Base-by-base conservation (phyloP, 2,329 filamentous ascomycete genomes). In the Monosporascus sp. region DNA sequence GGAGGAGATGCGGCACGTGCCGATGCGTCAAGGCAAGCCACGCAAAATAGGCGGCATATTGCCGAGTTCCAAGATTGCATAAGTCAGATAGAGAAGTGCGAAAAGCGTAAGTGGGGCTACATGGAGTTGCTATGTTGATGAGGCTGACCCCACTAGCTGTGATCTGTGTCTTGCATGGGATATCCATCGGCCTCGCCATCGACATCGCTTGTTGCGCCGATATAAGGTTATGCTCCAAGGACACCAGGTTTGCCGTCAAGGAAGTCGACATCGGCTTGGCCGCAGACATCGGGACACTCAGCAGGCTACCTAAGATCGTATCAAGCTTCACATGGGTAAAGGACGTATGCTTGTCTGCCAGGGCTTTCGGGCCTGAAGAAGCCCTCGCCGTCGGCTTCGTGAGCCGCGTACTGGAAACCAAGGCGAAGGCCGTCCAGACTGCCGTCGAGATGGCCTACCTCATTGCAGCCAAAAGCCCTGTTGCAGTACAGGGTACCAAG, bases 261-360 rank as follows among this genome's bases (percentile, higher is more conserved):
- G 89, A 93, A 71, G 88, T 93, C 49, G 88, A 92, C 65, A 90
- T 93, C 57, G 89, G 89, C 2, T 72, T 93, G 49, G 88, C 89
- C 0, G 89, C 89, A 24, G 89, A 93, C 64, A 85, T 93, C 48
- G 89, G 89, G 48, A 91, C 88, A 1, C 75, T 92, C 14, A 81
- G 82, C 0, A 81, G 89, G 1, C 77, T 93, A 41, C 89, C 89
- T 47, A 89, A 90, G 67, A 74, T 86, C 31, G 87, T 91, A 4
- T 85, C 86, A 2, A 87, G 78, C 57, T 74, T 79, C 60, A 85
- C 82, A 19, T 94, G 88, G 87, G 84, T 91, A 48, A 92, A 92
- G 69, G 89, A 94, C 38, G 85, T 94, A 7, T 83, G 81, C 58
- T 70, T 92, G 54, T 84, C 85, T 2, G 89, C 88, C 27, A 77